Conservation (phyloP, 202 grass and related monocot genomes). For the Panicum virgatum region DNA sequence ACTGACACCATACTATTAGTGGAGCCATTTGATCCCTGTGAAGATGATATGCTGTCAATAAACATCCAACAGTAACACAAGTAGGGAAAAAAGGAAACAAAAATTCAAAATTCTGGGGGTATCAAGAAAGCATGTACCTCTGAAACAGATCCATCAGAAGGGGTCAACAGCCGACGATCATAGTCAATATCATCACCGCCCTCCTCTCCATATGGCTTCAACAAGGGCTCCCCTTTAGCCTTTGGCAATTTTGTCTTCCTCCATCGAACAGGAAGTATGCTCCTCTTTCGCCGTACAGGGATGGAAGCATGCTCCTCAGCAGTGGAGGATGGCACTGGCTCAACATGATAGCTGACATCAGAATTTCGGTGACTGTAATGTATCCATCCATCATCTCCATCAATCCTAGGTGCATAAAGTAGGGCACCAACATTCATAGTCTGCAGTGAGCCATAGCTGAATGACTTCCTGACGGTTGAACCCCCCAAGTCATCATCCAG, state of each 20-base stretch:
- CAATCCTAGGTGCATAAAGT: slow-evolving; percentile 57
- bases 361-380: slow-evolving; percentile 83
- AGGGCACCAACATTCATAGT: slow-evolving; percentile 67
- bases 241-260: slow-evolving; percentile 79
- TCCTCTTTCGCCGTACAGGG: slow-evolving; percentile 57
- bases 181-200: slow-evolving; percentile 98
- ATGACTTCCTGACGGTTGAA: slow-evolving; percentile 75
- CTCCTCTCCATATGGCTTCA: slow-evolving; percentile 88
- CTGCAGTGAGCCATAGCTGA: slow-evolving; percentile 87
- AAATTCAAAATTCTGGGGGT: neutral
- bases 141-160: slow-evolving; percentile 64
- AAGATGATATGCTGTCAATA: slow-evolving; percentile 34
- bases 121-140: slow-evolving; percentile 48
- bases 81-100: neutral
- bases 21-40: slow-evolving; percentile 59
- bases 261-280: slow-evolving; percentile 83
- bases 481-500: slow-evolving; percentile 51
- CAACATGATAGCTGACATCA: slow-evolving; percentile 61
- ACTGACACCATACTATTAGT: slow-evolving; percentile 56
- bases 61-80: neutral
- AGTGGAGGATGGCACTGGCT: slow-evolving; percentile 47
- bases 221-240: slow-evolving; percentile 85
- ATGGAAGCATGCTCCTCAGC: slow-evolving; percentile 41
- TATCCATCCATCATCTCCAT: slow-evolving; percentile 75
- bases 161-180: slow-evolving; percentile 72